Base-by-base conservation (phyloP, 768 basidiomycete species). In the Leccinum sublutescens region DNA sequence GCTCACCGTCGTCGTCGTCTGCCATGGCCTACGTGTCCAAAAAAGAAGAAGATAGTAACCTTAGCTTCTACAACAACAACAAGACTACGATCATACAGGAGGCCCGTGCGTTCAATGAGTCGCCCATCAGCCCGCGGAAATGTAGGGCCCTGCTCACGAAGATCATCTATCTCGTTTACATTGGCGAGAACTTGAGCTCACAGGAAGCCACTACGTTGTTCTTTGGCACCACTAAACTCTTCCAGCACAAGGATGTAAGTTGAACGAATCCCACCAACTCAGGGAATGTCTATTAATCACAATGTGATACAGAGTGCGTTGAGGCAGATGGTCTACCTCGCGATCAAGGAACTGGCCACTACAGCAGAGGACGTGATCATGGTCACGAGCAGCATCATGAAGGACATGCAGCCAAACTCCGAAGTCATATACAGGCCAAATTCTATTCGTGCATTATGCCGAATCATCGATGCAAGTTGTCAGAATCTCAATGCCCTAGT, bases 321-420 rank as follows among this genome's bases (percentile, higher is more conserved):
- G 62, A 87, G 97, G 58, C 97, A 99, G 75, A 95, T 95, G 79
- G 95, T 99, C 25, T 99, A 99, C 78, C 82, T 99, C 60, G 91
- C 96, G 54, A 98, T 99, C 79, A 99, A 98, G 79, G 97, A 99
- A 75, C 83, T 99, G 11, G 89, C 95, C 29, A 87, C 85, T 36
- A 89, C 90, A n/a, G 93, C 97, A 15, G 95, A 99, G 75, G 96
- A 98, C 80, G 94, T 98, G 29, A 97, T 99, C 66, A 99, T 99
- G 94, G 95, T 98, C 62, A 99, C 97, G 10, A 92, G 89, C 74
- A 97, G 94, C 69, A 98, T 99, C 74, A 97, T 97, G 95, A 98
- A 98, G 80, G 97, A 99, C 71, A 99, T 98, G 94, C 97, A 99
- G 69, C 91, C 95, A 56, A 98, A 97, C 72, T 89, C 94, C 52